Conservation (phyloP, 352 stramenopile genomes). For the Globisporangium apiculatum region DNA sequence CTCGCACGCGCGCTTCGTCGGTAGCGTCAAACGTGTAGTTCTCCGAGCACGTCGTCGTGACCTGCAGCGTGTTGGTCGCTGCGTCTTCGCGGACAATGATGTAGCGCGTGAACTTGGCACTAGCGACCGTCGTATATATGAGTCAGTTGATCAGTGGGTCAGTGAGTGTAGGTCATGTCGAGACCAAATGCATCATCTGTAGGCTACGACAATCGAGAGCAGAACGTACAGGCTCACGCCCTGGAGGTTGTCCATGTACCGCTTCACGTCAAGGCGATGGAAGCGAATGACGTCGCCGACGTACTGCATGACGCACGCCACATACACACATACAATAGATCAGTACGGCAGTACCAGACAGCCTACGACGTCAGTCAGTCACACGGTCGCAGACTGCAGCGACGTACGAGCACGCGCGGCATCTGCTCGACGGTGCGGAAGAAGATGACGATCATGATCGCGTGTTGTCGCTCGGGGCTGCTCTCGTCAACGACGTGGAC, state of each 20-base stretch:
- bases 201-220: not conserved
- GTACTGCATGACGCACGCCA: conserved; percentile 21
- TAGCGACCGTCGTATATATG: not conserved
- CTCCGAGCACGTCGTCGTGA: conserved; percentile 27
- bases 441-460: conserved; percentile 65
- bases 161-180: too few relatives aligned
- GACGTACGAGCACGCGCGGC: conserved; percentile 48
- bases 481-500: conserved; percentile 63
- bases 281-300: conserved; percentile 76
- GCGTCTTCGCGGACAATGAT: conserved; percentile 33
- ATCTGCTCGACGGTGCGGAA: conserved; percentile 45
- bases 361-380: not conserved
- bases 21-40: conserved; percentile 58
- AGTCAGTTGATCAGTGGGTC: too few relatives aligned
- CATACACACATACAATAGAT: not conserved
- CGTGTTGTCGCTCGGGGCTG: conserved; percentile 35
- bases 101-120: conserved; percentile 28
- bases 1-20: conserved; percentile 33
- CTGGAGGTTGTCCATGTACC: conserved; percentile 49
- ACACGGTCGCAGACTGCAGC: not conserved
- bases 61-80: too few relatives aligned
- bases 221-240: conserved; percentile 39
- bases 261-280: conserved; percentile 66
- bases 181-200: too few relatives aligned
- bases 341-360: not conserved